A percentile compares a stretch with the other conserved stretches of the same genome.
phyloP scores from a whole-genome alignment of 2,329 filamentous ascomycete genomes.

The Colletotrichum sp. region DNA sequence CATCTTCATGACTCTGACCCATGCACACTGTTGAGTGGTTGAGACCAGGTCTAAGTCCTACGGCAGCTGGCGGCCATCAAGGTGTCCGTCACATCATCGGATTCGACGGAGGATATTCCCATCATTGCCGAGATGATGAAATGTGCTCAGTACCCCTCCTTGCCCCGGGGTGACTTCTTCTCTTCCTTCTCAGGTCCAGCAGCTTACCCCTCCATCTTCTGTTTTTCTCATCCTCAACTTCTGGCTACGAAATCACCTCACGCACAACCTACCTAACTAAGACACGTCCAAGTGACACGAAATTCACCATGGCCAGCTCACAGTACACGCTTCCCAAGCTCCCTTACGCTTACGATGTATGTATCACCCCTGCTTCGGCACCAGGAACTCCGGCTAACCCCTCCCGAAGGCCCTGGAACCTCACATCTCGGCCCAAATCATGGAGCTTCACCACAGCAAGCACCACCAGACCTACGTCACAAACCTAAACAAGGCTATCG shows the following conservation, averaged over 20 bases:
- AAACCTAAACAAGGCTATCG: conserved; percentile 73
- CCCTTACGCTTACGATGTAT: conserved; percentile 74
- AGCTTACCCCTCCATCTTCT: neutral
- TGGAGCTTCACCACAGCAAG: conserved; percentile 81
- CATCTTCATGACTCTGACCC: neutral
- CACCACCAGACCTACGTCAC: conserved; percentile 82
- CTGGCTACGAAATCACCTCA: neutral
- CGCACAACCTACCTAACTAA: neutral
- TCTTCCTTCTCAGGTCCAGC: neutral
- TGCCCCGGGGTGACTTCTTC: neutral
- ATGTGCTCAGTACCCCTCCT: conserved; percentile 18
- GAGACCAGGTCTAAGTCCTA: neutral
- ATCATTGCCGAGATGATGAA: conserved; percentile 4
- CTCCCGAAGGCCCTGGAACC: conserved; percentile 68
- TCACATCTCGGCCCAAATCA: conserved; percentile 78
- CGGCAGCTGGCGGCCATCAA: conserved; percentile 1
- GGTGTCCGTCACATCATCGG: conserved; percentile 16
- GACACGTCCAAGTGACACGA: neutral
- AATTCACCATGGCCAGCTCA: conserved; percentile 37
- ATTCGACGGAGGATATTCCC: neutral
- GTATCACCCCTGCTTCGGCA: conserved; percentile 27
- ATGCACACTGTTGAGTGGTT: neutral
- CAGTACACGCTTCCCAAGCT: conserved; percentile 68
- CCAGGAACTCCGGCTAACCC: neutral
- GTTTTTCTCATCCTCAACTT: neutral